Conservation (phyloP, 345 rosid species). For the Psidium friedrichsthalianum region DNA sequence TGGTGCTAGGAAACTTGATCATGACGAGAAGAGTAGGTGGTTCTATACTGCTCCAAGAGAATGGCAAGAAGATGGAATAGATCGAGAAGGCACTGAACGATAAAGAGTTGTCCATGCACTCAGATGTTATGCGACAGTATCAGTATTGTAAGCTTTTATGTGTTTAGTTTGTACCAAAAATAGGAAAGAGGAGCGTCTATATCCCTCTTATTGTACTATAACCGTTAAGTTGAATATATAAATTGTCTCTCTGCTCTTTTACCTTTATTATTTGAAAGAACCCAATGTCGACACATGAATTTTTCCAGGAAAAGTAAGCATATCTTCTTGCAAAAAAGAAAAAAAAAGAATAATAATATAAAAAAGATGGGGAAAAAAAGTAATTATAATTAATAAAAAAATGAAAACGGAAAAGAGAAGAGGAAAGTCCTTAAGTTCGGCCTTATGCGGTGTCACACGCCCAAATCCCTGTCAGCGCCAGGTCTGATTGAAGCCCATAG, state of each 20-base stretch:
- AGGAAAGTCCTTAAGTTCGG: background rate
- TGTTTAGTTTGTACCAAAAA: background rate
- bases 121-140: background rate
- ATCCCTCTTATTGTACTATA: too few species aligned
- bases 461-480: too few species aligned
- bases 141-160: fast-evolving
- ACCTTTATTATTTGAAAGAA: background rate
- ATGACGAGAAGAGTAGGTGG: background rate
- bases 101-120: too few species aligned
- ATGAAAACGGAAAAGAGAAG: too few species aligned
- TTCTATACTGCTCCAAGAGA: background rate
- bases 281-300: fast-evolving
- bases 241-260: background rate
- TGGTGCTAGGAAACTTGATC: background rate
- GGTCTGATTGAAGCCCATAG: background rate
- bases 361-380: too few species aligned
- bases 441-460: too few species aligned
- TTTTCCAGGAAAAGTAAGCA: too few species aligned
- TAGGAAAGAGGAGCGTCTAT: too few species aligned
- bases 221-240: too few species aligned
- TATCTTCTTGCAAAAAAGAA: background rate
- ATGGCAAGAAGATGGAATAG: background rate
- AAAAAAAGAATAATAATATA: too few species aligned
- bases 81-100: too few species aligned
- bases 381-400: too few species aligned